These are phyloP conservation scores for Mimosa bimucronata DNA, from an alignment of 306 rosid species.

Conservation along the genomic window DNA sequence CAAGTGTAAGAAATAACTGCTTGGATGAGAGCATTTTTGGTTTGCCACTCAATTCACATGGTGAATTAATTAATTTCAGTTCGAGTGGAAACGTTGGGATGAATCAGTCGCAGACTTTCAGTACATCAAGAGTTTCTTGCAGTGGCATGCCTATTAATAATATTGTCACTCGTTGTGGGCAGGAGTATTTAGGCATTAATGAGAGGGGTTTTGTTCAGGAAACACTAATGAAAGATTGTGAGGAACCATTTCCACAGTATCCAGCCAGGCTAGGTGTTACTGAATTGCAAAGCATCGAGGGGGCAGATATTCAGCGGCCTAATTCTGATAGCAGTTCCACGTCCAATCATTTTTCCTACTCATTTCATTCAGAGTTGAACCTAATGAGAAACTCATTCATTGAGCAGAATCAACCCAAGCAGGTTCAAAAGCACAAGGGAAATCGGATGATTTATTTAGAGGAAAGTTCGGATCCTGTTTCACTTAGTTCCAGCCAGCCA, in stretches of 20 bases:
- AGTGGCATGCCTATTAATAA: slow-evolving; percentile 45
- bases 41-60: slow-evolving; percentile 82
- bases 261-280: slow-evolving; percentile 63
- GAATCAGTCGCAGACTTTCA: slow-evolving; percentile 43
- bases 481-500: slow-evolving; percentile 52
- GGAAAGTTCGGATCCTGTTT: slow-evolving; percentile 44
- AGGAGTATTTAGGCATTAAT: slow-evolving; percentile 44
- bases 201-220: slow-evolving; percentile 47
- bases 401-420: slow-evolving; percentile 50
- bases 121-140: slow-evolving; percentile 42
- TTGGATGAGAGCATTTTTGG: slow-evolving; percentile 52
- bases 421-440: slow-evolving; percentile 42
- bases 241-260: slow-evolving; percentile 51
- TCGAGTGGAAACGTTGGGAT: slow-evolving; percentile 44
- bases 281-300: slow-evolving; percentile 49
- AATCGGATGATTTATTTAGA: slow-evolving; percentile 43
- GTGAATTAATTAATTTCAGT: slow-evolving; percentile 68
- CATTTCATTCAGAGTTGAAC: slow-evolving; percentile 49
- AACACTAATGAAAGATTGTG: slow-evolving; percentile 42
- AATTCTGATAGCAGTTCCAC: slow-evolving; percentile 50
- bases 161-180: slow-evolving; percentile 34
- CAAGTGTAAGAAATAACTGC: slow-evolving; percentile 40
- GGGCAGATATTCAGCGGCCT: slow-evolving; percentile 46
- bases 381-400: slow-evolving; percentile 38
- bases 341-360: slow-evolving; percentile 41